Conservation (phyloP, 768 basidiomycete genomes). For the Rhizopogon rudus region DNA sequence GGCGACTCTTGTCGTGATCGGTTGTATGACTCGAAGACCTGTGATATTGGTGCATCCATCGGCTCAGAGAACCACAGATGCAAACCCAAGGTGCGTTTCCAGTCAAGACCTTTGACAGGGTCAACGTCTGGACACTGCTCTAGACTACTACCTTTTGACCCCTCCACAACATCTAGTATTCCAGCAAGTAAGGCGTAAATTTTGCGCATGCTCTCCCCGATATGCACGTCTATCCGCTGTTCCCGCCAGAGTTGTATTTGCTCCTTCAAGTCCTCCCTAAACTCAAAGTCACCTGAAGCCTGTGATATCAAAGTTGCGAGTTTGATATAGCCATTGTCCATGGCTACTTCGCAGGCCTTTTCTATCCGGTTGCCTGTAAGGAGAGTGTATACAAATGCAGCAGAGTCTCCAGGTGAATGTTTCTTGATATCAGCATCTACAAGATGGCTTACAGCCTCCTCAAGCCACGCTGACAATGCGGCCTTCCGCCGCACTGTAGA, state of each 20-base stretch:
- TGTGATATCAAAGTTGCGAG: constrained; percentile 89
- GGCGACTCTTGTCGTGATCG: constrained; percentile 32
- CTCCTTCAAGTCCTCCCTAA: constrained; percentile 62
- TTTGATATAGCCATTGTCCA: constrained; percentile 73
- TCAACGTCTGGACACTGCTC: constrained; percentile 53
- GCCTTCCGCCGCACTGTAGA: constrained; percentile 65
- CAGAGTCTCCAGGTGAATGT: constrained; percentile 36
- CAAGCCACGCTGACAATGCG: constrained; percentile 82
- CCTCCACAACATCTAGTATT: constrained; percentile 54
- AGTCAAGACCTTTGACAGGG: constrained; percentile 75
- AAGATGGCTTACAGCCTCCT: constrained; percentile 58
- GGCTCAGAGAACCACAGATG: constrained; percentile 85
- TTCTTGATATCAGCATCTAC: constrained; percentile 71
- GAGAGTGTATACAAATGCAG: constrained; percentile 63
- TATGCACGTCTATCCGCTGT: constrained; percentile 65
- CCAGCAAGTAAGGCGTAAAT: constrained; percentile 86
- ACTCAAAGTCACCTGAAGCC: constrained; percentile 71
- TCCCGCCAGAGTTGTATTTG: constrained; percentile 85
- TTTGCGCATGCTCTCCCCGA: constrained; percentile 64
- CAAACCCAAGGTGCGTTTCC: constrained; percentile 91
- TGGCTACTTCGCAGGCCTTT: constrained; percentile 69
- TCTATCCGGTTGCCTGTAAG: constrained; percentile 88
- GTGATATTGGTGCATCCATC: constrained; percentile 63
- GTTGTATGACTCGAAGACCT: constrained; percentile 64
- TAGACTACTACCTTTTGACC: constrained; percentile 45